Conservation (phyloP, 768 basidiomycete genomes). For the Lentinula raphanica region DNA sequence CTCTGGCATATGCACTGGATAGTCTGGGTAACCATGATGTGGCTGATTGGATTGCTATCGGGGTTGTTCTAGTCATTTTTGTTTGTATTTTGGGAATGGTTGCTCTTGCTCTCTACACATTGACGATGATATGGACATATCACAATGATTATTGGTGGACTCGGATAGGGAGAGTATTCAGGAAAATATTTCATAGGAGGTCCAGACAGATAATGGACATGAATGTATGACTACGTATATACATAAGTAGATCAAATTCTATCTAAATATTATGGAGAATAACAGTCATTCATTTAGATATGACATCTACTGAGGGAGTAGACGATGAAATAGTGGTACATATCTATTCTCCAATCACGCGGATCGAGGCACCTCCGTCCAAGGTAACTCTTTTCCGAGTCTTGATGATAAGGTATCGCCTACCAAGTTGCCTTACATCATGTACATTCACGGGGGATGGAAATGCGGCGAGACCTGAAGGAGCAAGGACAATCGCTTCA, state of each 20-base stretch:
- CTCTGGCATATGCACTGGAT: constrained; percentile 41
- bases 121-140: constrained; percentile 47
- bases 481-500: constrained; percentile 63
- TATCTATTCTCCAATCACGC: constrained; percentile 17
- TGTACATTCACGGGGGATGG: constrained; percentile 12
- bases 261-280: too few relatives aligned
- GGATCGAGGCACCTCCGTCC: constrained; percentile 62
- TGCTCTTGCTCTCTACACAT: constrained; percentile 37
- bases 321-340: too few relatives aligned
- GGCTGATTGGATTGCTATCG: constrained; percentile 28
- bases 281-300: too few relatives aligned
- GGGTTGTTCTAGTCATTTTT: constrained; percentile 36
- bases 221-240: background rate
- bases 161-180: background rate
- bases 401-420: constrained; percentile 55
- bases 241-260: too few relatives aligned
- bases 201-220: background rate
- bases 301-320: too few relatives aligned
- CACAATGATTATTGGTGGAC: constrained; percentile 16
- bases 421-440: constrained; percentile 45
- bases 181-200: background rate
- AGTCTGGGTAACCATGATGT: constrained; percentile 19
- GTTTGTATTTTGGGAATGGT: constrained; percentile 34
- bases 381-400: constrained; percentile 55
- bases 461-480: constrained; percentile 51